Base-by-base conservation (phyloP, 2,329 filamentous ascomycete species). In the Ophiosphaerella korrae region DNA sequence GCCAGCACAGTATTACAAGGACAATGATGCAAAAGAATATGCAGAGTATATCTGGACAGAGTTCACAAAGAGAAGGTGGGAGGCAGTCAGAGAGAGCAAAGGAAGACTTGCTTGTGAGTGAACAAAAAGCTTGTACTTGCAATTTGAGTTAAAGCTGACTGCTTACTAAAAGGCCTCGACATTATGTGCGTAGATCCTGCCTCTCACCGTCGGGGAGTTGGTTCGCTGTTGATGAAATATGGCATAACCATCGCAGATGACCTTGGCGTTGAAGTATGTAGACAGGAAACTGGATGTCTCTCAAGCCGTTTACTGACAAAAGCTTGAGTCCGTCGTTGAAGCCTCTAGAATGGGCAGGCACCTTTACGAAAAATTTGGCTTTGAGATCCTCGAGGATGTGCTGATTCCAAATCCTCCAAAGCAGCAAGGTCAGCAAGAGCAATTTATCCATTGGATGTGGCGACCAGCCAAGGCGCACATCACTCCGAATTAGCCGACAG, bases 11-110 rank as follows among this genome's bases (percentile, higher is more conserved):
- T 60, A 53, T 16, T 60, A 44, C 51, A 14, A 50, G 11, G 47
- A 31, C 23, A 44, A 52, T 3, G 52, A 52, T 3, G 47, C 55
- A 3, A 52, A 52, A 14, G 54, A 52, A 7, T 58, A 53, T 34
- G 54, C 47, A n/a, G 39, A 48, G 18, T 12, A 35, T 1, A 23
- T 57, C 9, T 57, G 54, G n/a, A 31, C 26, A 7, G 35, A 18
- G 3, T 52, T 52, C 45, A 50, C 54, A 31, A 33, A 35, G 4
- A 35, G 34, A n/a, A 57, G 48, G 14, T 48, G 54, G 48, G 48
- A 38, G 29, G 38, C 50, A 11, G 37, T 57, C 12, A 40, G 50
- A 31, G 45, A 50, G 18, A 54, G 45, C 16, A 31, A 48, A 12
- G 42, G 37, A 7, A 36, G 18, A 8, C 39, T 54, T 7, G 45